Evolutionary conservation across 129 eudicot genomes (phyloP).

Genomic region (Lactuca sativa): DNA sequence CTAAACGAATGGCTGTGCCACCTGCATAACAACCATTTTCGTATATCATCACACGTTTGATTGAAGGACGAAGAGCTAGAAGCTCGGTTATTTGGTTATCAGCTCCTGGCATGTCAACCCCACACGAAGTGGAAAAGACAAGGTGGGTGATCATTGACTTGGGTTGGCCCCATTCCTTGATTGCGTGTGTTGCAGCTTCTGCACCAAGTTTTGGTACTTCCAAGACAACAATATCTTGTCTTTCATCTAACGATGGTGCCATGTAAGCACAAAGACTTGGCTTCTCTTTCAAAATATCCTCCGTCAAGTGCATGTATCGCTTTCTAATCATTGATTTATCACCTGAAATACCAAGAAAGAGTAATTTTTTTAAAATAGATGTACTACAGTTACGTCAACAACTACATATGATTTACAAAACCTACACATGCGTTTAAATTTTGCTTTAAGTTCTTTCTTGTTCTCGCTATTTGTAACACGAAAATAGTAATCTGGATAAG

Average conservation of each 20-base stretch:
- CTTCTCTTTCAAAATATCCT: not conserved
- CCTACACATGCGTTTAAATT: too few relatives aligned
- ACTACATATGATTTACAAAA: too few relatives aligned
- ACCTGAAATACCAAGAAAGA: not conserved
- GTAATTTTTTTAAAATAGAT: too few relatives aligned
- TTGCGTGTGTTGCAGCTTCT: not conserved
- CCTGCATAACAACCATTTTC: constrained; percentile 57
- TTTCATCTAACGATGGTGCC: not conserved
- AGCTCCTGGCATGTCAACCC: constrained; percentile 9
- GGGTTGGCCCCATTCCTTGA: constrained; percentile 8
- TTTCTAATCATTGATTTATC: not conserved
- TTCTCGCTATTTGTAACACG: too few relatives aligned
- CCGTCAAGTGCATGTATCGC: not conserved
- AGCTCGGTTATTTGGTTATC: constrained; percentile 58
- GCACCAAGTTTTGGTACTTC: not conserved
- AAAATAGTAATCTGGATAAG: too few relatives aligned
- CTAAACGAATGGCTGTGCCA: constrained; percentile 52
- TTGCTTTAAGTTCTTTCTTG: too few relatives aligned
- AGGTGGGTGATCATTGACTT: constrained; percentile 29
- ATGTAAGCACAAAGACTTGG: not conserved
- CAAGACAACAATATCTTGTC: not conserved
- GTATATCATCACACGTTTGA: constrained; percentile 58
- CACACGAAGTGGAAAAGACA: not conserved
- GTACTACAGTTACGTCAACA: too few relatives aligned
- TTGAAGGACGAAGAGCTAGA: constrained; percentile 49